Conservation (phyloP, 2,329 filamentous ascomycete genomes). For the Sporothrix variecibatus region DNA sequence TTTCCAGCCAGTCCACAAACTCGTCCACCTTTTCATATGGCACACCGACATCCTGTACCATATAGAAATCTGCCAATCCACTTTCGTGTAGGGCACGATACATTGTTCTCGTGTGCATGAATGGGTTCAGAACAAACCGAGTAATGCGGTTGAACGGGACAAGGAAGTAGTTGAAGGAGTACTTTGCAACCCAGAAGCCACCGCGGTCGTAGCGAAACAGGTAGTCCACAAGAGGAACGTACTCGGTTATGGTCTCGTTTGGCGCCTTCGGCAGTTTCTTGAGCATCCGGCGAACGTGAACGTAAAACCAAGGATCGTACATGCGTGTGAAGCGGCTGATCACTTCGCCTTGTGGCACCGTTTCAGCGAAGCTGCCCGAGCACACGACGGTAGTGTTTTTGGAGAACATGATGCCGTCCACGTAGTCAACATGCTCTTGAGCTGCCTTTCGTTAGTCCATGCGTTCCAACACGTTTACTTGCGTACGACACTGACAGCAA, state of each 20-base stretch:
- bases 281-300: constrained; percentile 58
- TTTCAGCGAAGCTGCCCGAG: constrained; percentile 58
- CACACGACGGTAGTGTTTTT: constrained; percentile 59
- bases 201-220: constrained; percentile 72
- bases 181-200: constrained; percentile 66
- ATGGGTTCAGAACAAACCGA: constrained; percentile 60
- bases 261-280: constrained; percentile 35
- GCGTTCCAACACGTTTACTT: background rate
- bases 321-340: constrained; percentile 56
- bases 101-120: constrained; percentile 65
- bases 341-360: constrained; percentile 40
- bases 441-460: constrained; percentile 5
- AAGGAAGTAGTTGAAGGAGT: constrained; percentile 65
- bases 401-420: constrained; percentile 70
- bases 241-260: constrained; percentile 40
- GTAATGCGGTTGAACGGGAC: constrained; percentile 62
- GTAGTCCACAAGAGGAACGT: constrained; percentile 65
- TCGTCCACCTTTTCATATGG: constrained; percentile 46
- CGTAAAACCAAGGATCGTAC: constrained; percentile 72
- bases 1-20: constrained; percentile 53
- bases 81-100: constrained; percentile 66
- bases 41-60: constrained; percentile 65
- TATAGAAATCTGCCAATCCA: constrained; percentile 59
- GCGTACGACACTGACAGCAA: background rate
- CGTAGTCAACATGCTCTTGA: constrained; percentile 52